phyloP scores from a whole-genome alignment of 352 stramenopile genomes.

The Pythium volutum region DNA sequence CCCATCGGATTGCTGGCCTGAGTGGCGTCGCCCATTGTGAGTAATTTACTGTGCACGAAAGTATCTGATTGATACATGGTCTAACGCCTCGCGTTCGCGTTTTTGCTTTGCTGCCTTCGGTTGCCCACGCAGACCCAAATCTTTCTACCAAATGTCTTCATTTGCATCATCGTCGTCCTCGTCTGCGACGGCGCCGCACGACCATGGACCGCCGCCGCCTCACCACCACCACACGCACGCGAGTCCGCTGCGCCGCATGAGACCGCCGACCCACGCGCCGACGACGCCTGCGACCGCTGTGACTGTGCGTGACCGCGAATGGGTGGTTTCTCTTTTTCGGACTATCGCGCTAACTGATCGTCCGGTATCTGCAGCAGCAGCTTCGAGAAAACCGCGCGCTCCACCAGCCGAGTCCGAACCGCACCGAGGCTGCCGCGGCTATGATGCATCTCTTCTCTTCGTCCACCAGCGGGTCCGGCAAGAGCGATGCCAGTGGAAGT shows the following conservation, averaged over 20 bases:
- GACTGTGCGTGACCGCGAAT: constrained; percentile 8
- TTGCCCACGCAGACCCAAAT: neutral
- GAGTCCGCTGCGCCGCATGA: constrained; percentile 21
- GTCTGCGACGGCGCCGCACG: neutral
- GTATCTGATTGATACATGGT: too few species aligned
- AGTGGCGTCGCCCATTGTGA: neutral
- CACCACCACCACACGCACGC: constrained; percentile 21
- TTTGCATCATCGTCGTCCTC: neutral
- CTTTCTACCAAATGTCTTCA: neutral
- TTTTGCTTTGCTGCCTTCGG: too few species aligned
- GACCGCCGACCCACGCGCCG: constrained; percentile 13
- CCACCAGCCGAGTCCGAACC: constrained; percentile 71
- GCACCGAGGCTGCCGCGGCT: constrained; percentile 66
- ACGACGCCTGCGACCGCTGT: constrained; percentile 18
- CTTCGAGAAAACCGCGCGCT: constrained; percentile 26
- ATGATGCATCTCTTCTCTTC: constrained; percentile 79
- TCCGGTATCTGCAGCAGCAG: neutral
- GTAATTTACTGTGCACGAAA: too few species aligned
- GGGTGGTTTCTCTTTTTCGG: neutral
- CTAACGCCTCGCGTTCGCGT: too few species aligned
- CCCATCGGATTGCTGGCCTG: too few species aligned
- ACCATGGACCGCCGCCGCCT: constrained; percentile 11
- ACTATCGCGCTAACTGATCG: neutral
- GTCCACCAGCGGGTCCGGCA: constrained; percentile 13
- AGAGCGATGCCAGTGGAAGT: constrained; percentile 18